Evolutionary conservation across 1,284 basidiomycete species (phyloP).

Genomic region (Trichosporon ovoides): DNA sequence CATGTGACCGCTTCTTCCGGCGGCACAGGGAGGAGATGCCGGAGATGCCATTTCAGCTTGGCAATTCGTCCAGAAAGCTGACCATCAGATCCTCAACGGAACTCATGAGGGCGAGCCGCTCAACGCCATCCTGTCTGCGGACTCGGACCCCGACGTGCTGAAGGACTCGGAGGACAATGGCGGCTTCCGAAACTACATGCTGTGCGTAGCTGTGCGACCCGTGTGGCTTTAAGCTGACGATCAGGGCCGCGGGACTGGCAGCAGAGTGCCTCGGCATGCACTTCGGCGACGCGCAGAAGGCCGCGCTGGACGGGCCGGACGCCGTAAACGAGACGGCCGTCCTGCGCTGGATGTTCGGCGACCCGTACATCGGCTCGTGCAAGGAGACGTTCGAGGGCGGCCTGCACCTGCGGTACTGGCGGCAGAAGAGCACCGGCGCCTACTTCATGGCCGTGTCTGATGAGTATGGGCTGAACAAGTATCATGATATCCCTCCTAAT

Average conservation of each 20-base stretch:
- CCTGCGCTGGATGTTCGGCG: conserved; percentile 72
- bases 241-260: conserved; percentile 32
- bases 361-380: conserved; percentile 71
- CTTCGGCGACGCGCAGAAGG: conserved; percentile 60
- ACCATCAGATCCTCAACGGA: conserved; percentile 54
- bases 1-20: neutral
- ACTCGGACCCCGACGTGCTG: conserved; percentile 69
- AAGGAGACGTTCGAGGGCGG: conserved; percentile 81
- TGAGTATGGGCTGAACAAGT: conserved; percentile 60
- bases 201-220: conserved; percentile 51
- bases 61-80: neutral
- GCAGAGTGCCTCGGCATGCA: conserved; percentile 80
- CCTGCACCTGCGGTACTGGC: conserved; percentile 86
- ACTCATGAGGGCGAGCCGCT: conserved; percentile 83
- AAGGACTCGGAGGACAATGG: conserved; percentile 60
- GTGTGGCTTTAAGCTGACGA: neutral
- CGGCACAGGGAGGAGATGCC: neutral
- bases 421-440: conserved; percentile 66
- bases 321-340: conserved; percentile 68
- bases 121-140: conserved; percentile 77
- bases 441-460: conserved; percentile 77
- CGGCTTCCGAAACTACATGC: conserved; percentile 73
- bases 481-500: conserved; percentile 58
- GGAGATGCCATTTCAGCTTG: neutral
- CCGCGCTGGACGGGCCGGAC: conserved; percentile 55